Percentiles rank a stretch among this genome's conserved stretches.
phyloP scores from a whole-genome alignment of 2,329 filamentous ascomycete genomes.

The Pochonia chlamydosporia region DNA sequence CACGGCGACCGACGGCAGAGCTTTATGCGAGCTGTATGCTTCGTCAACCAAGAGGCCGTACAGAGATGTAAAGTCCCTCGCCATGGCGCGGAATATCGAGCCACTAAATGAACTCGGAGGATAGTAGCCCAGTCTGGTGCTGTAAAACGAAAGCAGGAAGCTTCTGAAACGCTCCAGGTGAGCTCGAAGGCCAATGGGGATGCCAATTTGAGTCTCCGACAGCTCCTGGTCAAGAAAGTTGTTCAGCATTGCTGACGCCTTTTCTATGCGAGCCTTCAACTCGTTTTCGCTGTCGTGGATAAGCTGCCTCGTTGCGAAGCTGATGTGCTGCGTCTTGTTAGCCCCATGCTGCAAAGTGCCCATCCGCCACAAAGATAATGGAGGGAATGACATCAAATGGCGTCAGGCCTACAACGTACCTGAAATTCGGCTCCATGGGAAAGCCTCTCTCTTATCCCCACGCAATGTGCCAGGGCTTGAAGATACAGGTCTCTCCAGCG shows the following conservation, averaged over 20 bases:
- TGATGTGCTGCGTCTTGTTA: conserved; percentile 40
- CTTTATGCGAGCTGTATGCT: conserved; percentile 41
- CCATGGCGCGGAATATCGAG: conserved; percentile 54
- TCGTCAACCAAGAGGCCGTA: conserved; percentile 68
- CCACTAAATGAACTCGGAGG: conserved; percentile 48
- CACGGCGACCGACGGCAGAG: conserved; percentile 47
- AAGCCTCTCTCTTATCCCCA: conserved; percentile 66
- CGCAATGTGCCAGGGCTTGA: conserved; percentile 70
- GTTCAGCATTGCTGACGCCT: conserved; percentile 53
- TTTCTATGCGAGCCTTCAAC: conserved; percentile 57
- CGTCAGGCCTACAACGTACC: conserved; percentile 34
- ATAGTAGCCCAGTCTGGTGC: conserved; percentile 63
- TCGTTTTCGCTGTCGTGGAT: conserved; percentile 58
- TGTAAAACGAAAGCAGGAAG: conserved; percentile 62
- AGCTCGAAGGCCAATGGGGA: conserved; percentile 52
- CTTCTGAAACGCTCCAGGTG: conserved; percentile 70
- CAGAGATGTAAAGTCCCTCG: conserved; percentile 62
- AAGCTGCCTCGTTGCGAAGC: conserved; percentile 53
- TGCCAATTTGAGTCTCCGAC: conserved; percentile 58
- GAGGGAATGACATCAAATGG: background rate
- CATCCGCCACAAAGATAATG: conserved; percentile 15
- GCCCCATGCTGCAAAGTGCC: too few species aligned
- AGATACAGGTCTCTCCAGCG: conserved; percentile 61
- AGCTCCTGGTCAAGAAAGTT: conserved; percentile 68
- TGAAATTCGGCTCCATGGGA: conserved; percentile 52